These are phyloP conservation scores for Arctium lappa DNA, from an alignment of 129 eudicot species.

Conservation along the genomic window DNA sequence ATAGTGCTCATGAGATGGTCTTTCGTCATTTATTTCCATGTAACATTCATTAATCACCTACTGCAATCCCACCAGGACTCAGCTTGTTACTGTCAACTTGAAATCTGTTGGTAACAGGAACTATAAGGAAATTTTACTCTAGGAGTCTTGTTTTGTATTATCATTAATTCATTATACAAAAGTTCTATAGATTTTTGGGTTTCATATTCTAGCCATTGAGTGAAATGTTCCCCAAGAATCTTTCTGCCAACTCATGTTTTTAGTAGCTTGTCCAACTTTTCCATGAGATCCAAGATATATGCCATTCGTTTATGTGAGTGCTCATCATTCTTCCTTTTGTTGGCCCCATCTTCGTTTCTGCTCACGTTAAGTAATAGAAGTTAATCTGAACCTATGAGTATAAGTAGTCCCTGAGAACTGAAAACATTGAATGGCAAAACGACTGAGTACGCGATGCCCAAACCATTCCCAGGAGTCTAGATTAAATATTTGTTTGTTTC, in stretches of 20 bases:
- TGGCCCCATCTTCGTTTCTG: not conserved
- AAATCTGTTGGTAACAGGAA: not conserved
- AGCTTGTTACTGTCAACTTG: not conserved
- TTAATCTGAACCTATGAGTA: not conserved
- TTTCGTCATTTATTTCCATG: not conserved
- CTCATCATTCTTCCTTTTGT: not conserved
- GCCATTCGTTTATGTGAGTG: not conserved
- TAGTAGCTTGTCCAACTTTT: not conserved
- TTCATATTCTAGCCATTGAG: not conserved
- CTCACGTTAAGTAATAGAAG: not conserved
- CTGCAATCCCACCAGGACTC: not conserved
- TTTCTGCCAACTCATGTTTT: not conserved
- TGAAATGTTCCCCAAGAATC: not conserved
- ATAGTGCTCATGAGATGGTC: not conserved
- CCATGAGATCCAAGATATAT: not conserved
- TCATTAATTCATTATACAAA: not conserved
- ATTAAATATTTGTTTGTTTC: not conserved
- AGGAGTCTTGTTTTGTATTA: not conserved
- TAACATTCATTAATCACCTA: not conserved
- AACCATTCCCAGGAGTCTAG: not conserved
- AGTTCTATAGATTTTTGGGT: not conserved
- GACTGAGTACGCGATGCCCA: not conserved
- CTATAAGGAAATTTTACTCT: not conserved
- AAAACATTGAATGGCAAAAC: not conserved
- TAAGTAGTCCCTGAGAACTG: not conserved